phyloP scores from a whole-genome alignment of 768 basidiomycete species.

The Tylopilus rubrobrunneus region DNA sequence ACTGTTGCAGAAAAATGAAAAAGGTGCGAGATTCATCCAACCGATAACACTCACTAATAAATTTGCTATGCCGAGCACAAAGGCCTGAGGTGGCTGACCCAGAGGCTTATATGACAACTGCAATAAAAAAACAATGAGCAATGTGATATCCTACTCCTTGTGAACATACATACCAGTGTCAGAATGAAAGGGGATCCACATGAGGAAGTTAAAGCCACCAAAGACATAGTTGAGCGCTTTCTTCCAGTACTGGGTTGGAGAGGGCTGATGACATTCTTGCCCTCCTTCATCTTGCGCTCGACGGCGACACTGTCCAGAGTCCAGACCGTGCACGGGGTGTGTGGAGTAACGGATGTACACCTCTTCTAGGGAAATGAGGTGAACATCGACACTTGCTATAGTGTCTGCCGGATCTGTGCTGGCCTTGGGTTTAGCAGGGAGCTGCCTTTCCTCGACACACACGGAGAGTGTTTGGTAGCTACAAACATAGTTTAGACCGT shows the following conservation, averaged over 20 bases:
- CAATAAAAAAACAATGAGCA: slow-evolving; percentile 12
- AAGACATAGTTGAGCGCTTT: no score
- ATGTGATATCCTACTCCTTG: background rate
- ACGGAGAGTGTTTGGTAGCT: slow-evolving; percentile 44
- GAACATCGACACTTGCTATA: no score
- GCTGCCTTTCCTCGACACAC: slow-evolving; percentile 33
- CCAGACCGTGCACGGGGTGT: slow-evolving; percentile 41
- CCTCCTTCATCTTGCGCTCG: slow-evolving; percentile 33
- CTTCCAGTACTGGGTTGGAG: slow-evolving; percentile 44
- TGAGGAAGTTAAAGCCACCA: no score
- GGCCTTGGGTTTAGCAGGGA: slow-evolving; percentile 14
- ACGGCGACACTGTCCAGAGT: slow-evolving; percentile 38
- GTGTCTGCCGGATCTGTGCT: slow-evolving; percentile 30
- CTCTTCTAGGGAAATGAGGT: no score
- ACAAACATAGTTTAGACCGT: no score
- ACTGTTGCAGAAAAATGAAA: slow-evolving; percentile 15
- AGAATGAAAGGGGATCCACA: slow-evolving; percentile 51
- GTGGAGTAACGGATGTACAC: no score
- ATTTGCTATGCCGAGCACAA: slow-evolving; percentile 48
- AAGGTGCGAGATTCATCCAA: slow-evolving; percentile 3
- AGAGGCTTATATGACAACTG: slow-evolving; percentile 50
- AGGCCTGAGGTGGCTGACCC: slow-evolving; percentile 37
- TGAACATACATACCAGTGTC: slow-evolving; percentile 31
- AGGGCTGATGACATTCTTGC: slow-evolving; percentile 46
- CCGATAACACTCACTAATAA: slow-evolving; percentile 36